These are phyloP conservation scores for Babesia divergens DNA, from an alignment of 169 alveolate species.

Conservation along the genomic window DNA sequence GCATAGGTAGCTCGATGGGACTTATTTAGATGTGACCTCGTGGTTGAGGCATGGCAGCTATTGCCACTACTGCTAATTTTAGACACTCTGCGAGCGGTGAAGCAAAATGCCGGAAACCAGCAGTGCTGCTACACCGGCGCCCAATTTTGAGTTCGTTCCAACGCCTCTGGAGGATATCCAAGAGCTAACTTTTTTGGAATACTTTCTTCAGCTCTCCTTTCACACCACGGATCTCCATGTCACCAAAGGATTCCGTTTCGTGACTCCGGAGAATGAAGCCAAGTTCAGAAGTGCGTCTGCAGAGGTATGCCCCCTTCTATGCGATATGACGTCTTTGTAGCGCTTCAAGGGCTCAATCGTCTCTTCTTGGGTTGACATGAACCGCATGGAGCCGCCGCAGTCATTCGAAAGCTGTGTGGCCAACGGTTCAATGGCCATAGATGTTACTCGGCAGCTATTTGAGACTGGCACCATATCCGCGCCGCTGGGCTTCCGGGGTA, in stretches of 20 bases:
- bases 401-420: slow-evolving; percentile 53
- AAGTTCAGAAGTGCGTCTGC: slow-evolving; percentile 65
- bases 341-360: slow-evolving; percentile 61
- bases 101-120: background rate
- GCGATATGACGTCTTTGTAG: slow-evolving; percentile 10
- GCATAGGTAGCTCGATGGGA: background rate
- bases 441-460: slow-evolving; percentile 54
- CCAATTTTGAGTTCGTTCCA: slow-evolving; percentile 41
- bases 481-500: slow-evolving; percentile 71
- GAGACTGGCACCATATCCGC: slow-evolving; percentile 68
- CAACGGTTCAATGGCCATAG: slow-evolving; percentile 7
- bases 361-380: slow-evolving; percentile 65
- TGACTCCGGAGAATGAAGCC: slow-evolving; percentile 59
- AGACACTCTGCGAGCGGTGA: background rate
- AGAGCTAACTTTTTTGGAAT: slow-evolving; percentile 73
- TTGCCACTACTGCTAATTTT: background rate
- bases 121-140: slow-evolving; percentile 13
- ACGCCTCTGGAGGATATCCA: slow-evolving; percentile 67
- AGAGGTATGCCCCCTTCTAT: slow-evolving; percentile 10
- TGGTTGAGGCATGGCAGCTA: slow-evolving; percentile 7
- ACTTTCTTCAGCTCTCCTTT: slow-evolving; percentile 78
- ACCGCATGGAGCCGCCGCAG: slow-evolving; percentile 70
- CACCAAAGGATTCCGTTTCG: slow-evolving; percentile 72
- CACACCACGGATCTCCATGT: slow-evolving; percentile 80
- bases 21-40: background rate